Percentiles rank a stretch among this genome's conserved stretches.
phyloP scores from a whole-genome alignment of 2,329 filamentous ascomycete species.

The Penicillium sp. region DNA sequence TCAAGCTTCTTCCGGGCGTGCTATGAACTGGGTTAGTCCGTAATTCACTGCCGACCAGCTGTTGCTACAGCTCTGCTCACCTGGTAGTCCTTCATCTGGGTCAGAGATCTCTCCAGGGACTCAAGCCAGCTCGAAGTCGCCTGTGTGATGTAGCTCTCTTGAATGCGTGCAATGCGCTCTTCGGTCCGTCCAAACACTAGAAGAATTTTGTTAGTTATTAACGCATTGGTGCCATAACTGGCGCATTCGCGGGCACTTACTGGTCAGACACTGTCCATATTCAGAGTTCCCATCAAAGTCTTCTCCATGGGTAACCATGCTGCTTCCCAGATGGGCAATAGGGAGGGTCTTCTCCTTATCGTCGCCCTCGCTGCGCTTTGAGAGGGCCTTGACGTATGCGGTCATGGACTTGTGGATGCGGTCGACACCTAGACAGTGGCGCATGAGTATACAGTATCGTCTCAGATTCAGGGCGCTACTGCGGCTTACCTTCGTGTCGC shows the following conservation, averaged over 20 bases:
- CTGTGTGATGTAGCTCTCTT: slow-evolving; percentile 78
- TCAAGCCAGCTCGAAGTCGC: slow-evolving; percentile 86
- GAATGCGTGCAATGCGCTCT: slow-evolving; percentile 80
- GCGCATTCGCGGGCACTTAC: slow-evolving; percentile 48
- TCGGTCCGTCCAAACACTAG: slow-evolving; percentile 79
- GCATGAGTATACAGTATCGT: neutral
- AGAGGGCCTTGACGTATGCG: slow-evolving; percentile 82
- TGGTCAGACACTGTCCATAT: slow-evolving; percentile 81
- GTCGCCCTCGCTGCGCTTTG: slow-evolving; percentile 79
- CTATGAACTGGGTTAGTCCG: slow-evolving; percentile 41
- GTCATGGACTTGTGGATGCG: slow-evolving; percentile 84
- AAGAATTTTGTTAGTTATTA: slow-evolving; percentile 5
- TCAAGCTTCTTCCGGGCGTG: slow-evolving; percentile 92
- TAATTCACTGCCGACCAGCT: neutral
- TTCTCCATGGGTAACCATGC: slow-evolving; percentile 86
- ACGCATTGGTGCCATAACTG: neutral
- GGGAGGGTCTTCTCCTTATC: slow-evolving; percentile 87
- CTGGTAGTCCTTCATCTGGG: slow-evolving; percentile 98
- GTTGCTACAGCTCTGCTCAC: slow-evolving; percentile 48
- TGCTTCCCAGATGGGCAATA: slow-evolving; percentile 74
- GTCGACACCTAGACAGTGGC: slow-evolving; percentile 71
- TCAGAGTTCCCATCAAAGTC: slow-evolving; percentile 91
- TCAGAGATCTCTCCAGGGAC: slow-evolving; percentile 82
- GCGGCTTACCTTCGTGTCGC: slow-evolving; percentile 75
- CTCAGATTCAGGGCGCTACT: neutral